phyloP scores from a whole-genome alignment of 495 filamentous ascomycete genomes.

The Trichoderma reesei region DNA sequence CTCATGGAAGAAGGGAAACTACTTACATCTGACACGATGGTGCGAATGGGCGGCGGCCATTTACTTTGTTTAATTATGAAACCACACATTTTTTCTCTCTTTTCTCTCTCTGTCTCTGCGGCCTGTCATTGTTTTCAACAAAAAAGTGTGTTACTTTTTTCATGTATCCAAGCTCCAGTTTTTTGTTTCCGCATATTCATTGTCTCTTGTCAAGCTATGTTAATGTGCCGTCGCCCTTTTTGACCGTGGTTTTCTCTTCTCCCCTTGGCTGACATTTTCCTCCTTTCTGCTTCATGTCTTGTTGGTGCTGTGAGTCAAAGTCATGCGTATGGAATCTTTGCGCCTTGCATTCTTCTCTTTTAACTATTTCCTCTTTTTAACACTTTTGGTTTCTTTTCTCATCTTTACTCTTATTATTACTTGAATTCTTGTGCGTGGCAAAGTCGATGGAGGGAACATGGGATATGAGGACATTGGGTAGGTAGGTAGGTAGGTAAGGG shows the following conservation, averaged over 20 bases:
- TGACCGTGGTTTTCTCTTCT: background rate
- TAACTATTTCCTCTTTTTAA: conserved; percentile 11
- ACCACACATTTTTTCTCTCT: conserved; percentile 18
- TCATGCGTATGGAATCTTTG: background rate
- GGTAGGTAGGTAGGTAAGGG: conserved; percentile 2
- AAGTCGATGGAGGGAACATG: conserved; percentile 11
- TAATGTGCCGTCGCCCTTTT: background rate
- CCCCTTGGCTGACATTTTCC: background rate
- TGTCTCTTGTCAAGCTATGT: background rate
- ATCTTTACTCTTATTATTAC: conserved; percentile 11
- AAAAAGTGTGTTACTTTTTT: conserved; percentile 11
- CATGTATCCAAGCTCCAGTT: conserved; percentile 3
- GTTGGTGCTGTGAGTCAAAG: background rate
- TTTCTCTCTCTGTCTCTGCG: conserved; percentile 19
- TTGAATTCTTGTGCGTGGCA: too few species aligned
- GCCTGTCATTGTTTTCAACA: background rate
- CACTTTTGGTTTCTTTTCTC: background rate
- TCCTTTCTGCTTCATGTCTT: background rate
- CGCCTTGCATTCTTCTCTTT: conserved; percentile 12
- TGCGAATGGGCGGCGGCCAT: conserved; percentile 18
- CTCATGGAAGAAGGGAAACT: conserved; percentile 12
- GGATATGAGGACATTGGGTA: conserved; percentile 7
- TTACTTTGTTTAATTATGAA: conserved; percentile 35
- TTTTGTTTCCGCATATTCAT: background rate
- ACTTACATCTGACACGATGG: conserved; percentile 17